A percentile compares a stretch with the other conserved stretches of the same genome.
Conservation (phyloP, 148 eudicot species). For the Vaccinium myrtillus region DNA sequence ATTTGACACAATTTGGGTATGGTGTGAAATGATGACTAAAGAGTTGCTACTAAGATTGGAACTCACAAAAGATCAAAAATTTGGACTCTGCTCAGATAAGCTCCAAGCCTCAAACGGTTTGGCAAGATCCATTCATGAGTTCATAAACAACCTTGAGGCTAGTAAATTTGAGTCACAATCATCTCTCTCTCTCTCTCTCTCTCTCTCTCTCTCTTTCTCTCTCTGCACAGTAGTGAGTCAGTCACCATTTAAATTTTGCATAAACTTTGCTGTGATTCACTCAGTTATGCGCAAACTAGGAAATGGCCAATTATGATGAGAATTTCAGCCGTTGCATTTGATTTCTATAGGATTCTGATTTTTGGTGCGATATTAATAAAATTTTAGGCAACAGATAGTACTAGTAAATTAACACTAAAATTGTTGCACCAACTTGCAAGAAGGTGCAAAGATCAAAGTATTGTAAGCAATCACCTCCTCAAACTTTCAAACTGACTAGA, state of each 20-base stretch:
- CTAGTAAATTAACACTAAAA: background rate
- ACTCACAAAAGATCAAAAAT: background rate
- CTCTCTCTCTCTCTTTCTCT: no score
- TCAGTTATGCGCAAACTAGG: background rate
- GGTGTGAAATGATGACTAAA: background rate
- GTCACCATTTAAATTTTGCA: no score
- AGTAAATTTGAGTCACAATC: no score
- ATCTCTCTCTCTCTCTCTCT: no score
- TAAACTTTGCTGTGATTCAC: background rate
- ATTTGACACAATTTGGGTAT: background rate
- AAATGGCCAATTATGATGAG: background rate
- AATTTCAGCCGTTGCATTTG: background rate
- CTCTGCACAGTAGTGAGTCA: no score
- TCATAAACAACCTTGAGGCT: background rate
- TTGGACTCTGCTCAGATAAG: no score
- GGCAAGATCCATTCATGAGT: background rate
- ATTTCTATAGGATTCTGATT: background rate
- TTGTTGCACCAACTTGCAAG: background rate
- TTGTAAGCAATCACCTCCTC: background rate
- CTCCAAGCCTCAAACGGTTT: background rate
- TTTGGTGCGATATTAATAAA: background rate
- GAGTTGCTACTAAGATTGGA: background rate
- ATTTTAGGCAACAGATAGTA: background rate
- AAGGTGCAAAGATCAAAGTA: background rate
- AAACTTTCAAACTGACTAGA: slow-evolving; percentile 1